These are phyloP conservation scores for Entomortierella parvispora DNA, from an alignment of 192 early-diverging fungal genomes.

Conservation along the genomic window DNA sequence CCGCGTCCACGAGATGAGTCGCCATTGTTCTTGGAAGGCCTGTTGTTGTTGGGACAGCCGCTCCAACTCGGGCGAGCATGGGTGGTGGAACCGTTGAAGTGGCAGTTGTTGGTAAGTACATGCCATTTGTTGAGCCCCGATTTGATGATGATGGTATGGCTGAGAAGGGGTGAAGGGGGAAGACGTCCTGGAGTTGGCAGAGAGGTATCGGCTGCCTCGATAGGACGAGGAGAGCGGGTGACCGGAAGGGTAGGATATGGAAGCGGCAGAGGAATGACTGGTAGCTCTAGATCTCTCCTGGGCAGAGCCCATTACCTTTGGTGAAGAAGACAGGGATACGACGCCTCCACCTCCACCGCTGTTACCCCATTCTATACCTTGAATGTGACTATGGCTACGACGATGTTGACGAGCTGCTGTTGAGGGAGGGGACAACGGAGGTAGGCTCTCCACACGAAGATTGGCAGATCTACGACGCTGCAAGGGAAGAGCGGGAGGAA, in stretches of 20 bases:
- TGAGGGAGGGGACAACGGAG: not conserved
- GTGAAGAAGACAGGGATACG: too few species aligned
- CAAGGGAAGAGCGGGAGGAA: not conserved
- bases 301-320: too few species aligned
- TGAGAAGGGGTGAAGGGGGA: too few species aligned
- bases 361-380: conserved; percentile 7
- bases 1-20: conserved; percentile 41
- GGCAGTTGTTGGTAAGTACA: not conserved
- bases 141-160: conserved; percentile 1
- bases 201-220: too few species aligned
- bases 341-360: too few species aligned
- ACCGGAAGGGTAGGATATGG: not conserved
- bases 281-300: not conserved
- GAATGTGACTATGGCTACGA: conserved; percentile 24
- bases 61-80: conserved; percentile 18
- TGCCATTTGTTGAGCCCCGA: not conserved
- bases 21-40: conserved; percentile 35
- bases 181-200: too few species aligned
- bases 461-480: not conserved
- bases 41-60: conserved; percentile 23
- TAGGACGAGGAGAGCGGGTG: too few species aligned
- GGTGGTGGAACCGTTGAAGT: not conserved
- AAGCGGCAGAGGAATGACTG: not conserved
- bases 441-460: not conserved
- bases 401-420: conserved; percentile 23